phyloP scores from a whole-genome alignment of 163 green algal species.

The Smithsoniella earleae region DNA sequence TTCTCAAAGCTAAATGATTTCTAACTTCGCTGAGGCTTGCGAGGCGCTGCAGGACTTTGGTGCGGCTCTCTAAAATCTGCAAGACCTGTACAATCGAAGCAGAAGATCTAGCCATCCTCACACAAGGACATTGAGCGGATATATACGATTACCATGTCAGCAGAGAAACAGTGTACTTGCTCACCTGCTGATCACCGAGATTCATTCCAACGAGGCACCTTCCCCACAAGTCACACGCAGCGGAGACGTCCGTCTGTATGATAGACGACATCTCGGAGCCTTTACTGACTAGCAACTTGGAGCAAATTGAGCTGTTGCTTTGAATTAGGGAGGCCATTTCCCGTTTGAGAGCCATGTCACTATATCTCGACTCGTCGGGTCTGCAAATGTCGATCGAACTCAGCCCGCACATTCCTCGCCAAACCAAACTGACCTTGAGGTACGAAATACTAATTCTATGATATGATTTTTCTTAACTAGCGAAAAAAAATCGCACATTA shows the following conservation, averaged over 20 bases:
- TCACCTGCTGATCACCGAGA: conserved; percentile 22
- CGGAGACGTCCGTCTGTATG: conserved; percentile 9
- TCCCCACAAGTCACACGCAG: conserved; percentile 6
- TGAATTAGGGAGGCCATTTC: conserved; percentile 16
- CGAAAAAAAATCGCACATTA: no score
- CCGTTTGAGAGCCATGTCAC: background rate
- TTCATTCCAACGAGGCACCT: conserved; percentile 18
- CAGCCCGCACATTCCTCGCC: background rate
- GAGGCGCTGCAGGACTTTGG: conserved; percentile 23
- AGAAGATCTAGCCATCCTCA: no score
- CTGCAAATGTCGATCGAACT: background rate
- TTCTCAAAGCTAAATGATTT: conserved; percentile 9
- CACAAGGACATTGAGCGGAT: no score
- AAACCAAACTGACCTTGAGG: no score
- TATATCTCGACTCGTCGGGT: background rate
- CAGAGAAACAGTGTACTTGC: no score
- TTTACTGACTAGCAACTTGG: conserved; percentile 18
- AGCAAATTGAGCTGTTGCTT: background rate
- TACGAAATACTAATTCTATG: no score
- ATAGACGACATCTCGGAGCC: background rate
- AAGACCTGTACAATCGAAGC: conserved; percentile 19
- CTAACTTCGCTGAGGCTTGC: background rate
- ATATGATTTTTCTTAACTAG: no score
- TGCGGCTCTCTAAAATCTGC: conserved; percentile 1
- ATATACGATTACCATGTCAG: no score